These are phyloP conservation scores for Vaccinium myrtillus DNA, from an alignment of 148 eudicot genomes.

Conservation along the genomic window DNA sequence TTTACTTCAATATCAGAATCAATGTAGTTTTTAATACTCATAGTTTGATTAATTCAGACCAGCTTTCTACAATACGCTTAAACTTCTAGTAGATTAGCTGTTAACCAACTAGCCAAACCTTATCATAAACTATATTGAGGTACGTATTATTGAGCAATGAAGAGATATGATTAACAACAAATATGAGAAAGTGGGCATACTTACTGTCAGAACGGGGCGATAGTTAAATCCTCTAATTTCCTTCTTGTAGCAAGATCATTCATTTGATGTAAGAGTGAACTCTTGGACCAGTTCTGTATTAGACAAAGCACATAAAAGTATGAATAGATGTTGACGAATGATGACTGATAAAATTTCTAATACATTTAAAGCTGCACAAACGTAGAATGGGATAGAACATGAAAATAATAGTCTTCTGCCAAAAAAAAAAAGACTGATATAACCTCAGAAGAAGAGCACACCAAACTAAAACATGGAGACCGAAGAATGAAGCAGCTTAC, in stretches of 20 bases:
- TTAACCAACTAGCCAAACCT: neutral
- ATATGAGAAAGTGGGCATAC: conserved; percentile 9
- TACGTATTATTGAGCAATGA: neutral
- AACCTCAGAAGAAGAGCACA: neutral
- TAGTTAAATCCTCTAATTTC: conserved; percentile 76
- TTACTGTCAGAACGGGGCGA: conserved; percentile 90
- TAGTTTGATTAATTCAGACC: neutral
- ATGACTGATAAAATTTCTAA: neutral
- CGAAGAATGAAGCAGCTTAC: conserved; percentile 32
- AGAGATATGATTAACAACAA: neutral
- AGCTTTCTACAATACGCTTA: neutral
- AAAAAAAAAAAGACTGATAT: neutral
- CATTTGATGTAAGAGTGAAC: conserved; percentile 63
- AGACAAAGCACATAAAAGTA: neutral
- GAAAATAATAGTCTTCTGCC: neutral
- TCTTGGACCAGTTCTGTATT: conserved; percentile 79
- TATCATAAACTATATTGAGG: neutral
- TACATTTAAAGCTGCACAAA: neutral
- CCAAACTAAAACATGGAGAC: neutral
- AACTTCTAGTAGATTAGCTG: neutral
- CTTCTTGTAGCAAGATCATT: conserved; percentile 75
- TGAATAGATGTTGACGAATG: neutral
- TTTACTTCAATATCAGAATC: neutral
- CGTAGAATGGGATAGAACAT: neutral
- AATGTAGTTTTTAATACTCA: no score